Conservation (phyloP, 805 yeast species). For the Starmerella riodocensis region DNA sequence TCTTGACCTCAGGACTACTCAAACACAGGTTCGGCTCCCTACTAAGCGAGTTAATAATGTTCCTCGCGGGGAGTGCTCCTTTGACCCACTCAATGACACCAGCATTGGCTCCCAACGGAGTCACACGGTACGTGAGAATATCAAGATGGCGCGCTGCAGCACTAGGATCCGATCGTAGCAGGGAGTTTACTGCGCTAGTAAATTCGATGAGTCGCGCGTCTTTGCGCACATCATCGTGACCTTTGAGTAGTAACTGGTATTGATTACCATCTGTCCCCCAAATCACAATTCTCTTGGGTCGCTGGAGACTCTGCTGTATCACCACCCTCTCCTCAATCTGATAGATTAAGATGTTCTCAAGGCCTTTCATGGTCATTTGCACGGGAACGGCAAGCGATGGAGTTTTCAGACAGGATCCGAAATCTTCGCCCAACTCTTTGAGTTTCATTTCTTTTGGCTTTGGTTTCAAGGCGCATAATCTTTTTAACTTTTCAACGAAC, state of each 20-base stretch:
- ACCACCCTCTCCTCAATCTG: constrained; percentile 55
- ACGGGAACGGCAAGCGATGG: constrained; percentile 21
- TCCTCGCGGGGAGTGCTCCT: constrained; percentile 57
- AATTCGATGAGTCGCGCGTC: constrained; percentile 92
- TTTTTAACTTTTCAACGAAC: constrained; percentile 8
- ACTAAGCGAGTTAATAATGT: constrained; percentile 35
- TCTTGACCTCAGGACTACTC: constrained; percentile 30
- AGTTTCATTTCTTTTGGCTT: constrained; percentile 4
- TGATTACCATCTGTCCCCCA: constrained; percentile 65
- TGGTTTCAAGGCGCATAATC: constrained; percentile 6
- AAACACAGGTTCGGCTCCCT: constrained; percentile 8
- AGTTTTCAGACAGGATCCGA: constrained; percentile 2
- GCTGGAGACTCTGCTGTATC: constrained; percentile 70
- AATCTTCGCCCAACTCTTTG: constrained; percentile 12
- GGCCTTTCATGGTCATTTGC: constrained; percentile 18
- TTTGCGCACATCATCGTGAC: constrained; percentile 81
- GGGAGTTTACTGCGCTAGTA: constrained; percentile 69
- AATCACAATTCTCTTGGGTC: constrained; percentile 65
- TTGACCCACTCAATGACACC: constrained; percentile 89
- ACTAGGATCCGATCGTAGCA: constrained; percentile 52
- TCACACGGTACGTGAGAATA: constrained; percentile 74
- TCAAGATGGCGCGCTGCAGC: constrained; percentile 58
- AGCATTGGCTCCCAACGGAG: constrained; percentile 71
- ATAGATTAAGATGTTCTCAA: constrained; percentile 31
- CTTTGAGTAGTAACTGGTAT: constrained; percentile 69